These are phyloP conservation scores for Arthonia radiata DNA, from an alignment of 495 filamentous ascomycete genomes.

Conservation along the genomic window DNA sequence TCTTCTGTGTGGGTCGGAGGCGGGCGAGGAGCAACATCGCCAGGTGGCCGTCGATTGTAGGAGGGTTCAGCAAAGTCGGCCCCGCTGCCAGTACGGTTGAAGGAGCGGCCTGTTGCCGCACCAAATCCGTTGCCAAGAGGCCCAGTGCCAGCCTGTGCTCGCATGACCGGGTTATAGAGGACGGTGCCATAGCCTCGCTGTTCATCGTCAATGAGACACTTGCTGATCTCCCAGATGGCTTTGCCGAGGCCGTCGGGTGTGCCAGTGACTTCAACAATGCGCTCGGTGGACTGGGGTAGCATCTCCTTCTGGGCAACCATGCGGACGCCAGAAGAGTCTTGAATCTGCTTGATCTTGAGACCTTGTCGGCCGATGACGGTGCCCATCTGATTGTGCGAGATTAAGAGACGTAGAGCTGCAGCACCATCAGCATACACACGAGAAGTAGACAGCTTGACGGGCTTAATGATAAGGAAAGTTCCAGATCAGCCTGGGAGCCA, in stretches of 20 bases:
- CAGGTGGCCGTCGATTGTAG: slow-evolving; percentile 57
- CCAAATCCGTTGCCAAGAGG: slow-evolving; percentile 22
- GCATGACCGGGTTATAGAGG: slow-evolving; percentile 84
- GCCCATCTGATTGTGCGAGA: slow-evolving; percentile 99
- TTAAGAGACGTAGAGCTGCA: slow-evolving; percentile 80
- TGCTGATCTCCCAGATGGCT: slow-evolving; percentile 95
- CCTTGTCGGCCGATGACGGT: slow-evolving; percentile 94
- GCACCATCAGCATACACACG: slow-evolving; percentile 11
- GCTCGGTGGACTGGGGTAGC: slow-evolving; percentile 97
- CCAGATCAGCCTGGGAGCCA: background rate
- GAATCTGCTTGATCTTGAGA: slow-evolving; percentile 97
- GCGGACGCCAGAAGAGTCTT: slow-evolving; percentile 85
- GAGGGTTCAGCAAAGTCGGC: slow-evolving; percentile 57
- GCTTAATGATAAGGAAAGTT: slow-evolving; percentile 1
- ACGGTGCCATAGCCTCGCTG: slow-evolving; percentile 90
- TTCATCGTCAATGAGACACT: slow-evolving; percentile 93
- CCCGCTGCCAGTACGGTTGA: slow-evolving; percentile 85
- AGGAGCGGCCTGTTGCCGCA: slow-evolving; percentile 41
- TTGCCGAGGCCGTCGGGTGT: slow-evolving; percentile 82
- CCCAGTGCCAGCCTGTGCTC: slow-evolving; percentile 37
- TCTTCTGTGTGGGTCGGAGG: slow-evolving; percentile 77
- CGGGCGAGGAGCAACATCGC: slow-evolving; percentile 40
- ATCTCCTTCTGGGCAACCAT: slow-evolving; percentile 99
- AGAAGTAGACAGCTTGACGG: no score
- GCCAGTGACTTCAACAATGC: slow-evolving; percentile 88